Conservation (phyloP, 306 rosid genomes). For the Rosa multiflora region DNA sequence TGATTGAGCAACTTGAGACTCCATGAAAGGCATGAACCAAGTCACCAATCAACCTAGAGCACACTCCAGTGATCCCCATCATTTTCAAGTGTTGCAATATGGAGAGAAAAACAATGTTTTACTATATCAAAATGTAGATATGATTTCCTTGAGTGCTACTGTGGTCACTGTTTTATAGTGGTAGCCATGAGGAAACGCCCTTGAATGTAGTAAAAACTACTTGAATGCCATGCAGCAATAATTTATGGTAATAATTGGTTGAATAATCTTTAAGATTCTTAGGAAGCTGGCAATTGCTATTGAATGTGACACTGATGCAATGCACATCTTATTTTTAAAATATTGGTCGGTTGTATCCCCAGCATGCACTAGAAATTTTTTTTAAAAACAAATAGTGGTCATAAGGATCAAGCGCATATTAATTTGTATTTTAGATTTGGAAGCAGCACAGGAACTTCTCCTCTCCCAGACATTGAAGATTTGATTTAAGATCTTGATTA, state of each 20-base stretch:
- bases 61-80: slow-evolving; percentile 60
- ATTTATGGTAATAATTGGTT: slow-evolving; percentile 20
- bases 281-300: slow-evolving; percentile 45
- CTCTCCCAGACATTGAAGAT: background rate
- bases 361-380: background rate
- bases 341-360: slow-evolving; percentile 20
- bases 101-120: background rate
- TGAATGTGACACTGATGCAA: slow-evolving; percentile 21
- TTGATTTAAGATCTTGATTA: background rate
- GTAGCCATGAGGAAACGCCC: slow-evolving; percentile 24
- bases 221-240: slow-evolving; percentile 33
- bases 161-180: slow-evolving; percentile 40
- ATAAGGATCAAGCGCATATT: background rate
- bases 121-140: background rate
- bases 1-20: slow-evolving; percentile 23
- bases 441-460: slow-evolving; percentile 5
- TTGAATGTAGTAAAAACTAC: slow-evolving; percentile 21
- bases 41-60: slow-evolving; percentile 60
- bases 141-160: slow-evolving; percentile 3
- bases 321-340: background rate
- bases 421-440: background rate
- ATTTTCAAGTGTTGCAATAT: background rate
- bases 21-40: slow-evolving; percentile 47
- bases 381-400: background rate
- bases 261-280: slow-evolving; percentile 33